Evolutionary conservation across 495 filamentous ascomycete species (phyloP).

Genomic region (Penicillium canescens): DNA sequence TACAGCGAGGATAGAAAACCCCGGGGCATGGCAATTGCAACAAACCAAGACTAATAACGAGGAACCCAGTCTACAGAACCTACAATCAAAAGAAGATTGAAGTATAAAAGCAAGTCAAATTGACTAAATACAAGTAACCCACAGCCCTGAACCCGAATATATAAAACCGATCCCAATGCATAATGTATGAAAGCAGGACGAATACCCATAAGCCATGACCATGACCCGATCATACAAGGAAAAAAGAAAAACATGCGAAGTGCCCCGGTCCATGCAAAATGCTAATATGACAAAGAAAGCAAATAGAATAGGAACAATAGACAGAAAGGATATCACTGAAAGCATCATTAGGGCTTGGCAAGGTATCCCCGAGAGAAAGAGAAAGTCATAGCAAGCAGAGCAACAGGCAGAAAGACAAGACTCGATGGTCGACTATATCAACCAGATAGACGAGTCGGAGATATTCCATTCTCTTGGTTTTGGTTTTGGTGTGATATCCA

Average conservation of each 20-base stretch:
- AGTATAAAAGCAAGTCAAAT: background rate
- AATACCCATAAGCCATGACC: slow-evolving; percentile 3
- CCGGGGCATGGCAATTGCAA: background rate
- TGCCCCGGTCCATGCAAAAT: slow-evolving; percentile 9
- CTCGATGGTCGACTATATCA: background rate
- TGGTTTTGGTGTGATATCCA: background rate
- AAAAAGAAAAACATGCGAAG: background rate
- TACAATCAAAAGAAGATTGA: background rate
- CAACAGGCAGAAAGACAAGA: slow-evolving; percentile 1
- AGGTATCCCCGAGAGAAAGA: background rate
- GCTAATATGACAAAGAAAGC: slow-evolving; percentile 9
- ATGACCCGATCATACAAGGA: slow-evolving; percentile 1
- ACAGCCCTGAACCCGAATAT: slow-evolving; percentile 2
- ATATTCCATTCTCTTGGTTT: background rate
- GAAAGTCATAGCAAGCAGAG: background rate
- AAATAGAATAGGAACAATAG: background rate
- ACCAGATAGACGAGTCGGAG: background rate
- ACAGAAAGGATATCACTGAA: slow-evolving; percentile 2
- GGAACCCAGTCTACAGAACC: too few relatives aligned
- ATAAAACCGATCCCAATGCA: slow-evolving; percentile 9
- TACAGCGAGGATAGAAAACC: background rate
- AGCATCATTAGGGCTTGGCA: background rate
- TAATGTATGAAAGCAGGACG: slow-evolving; percentile 1
- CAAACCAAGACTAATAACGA: background rate
- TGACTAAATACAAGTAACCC: background rate